Evolutionary conservation across 768 basidiomycete species (phyloP).

Genomic region (Panaeolus cyanescens): DNA sequence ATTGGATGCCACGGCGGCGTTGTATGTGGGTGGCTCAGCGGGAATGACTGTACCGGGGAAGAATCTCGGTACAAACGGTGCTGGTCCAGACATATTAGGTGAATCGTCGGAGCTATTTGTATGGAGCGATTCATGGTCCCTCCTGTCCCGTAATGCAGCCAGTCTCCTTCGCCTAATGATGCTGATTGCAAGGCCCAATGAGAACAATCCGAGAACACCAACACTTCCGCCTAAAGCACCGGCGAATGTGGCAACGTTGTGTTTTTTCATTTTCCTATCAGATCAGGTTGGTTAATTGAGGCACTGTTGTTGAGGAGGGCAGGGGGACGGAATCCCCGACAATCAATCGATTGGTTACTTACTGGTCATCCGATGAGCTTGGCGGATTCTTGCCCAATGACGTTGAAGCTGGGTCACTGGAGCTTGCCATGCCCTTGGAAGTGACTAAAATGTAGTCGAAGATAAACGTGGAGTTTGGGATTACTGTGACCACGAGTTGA

Average conservation of each 20-base stretch:
- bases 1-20: slow-evolving; percentile 15
- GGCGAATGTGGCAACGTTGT: slow-evolving; percentile 49
- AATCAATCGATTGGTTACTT: slow-evolving; percentile 35
- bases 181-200: slow-evolving; percentile 50
- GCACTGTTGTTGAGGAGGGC: not conserved
- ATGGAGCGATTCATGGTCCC: slow-evolving; percentile 29
- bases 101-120: slow-evolving; percentile 36
- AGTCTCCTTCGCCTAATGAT: slow-evolving; percentile 47
- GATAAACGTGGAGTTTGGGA: slow-evolving; percentile 45
- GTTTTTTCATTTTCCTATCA: slow-evolving; percentile 26
- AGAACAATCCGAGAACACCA: slow-evolving; percentile 49
- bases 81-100: slow-evolving; percentile 45
- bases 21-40: slow-evolving; percentile 31
- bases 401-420: slow-evolving; percentile 11
- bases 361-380: slow-evolving; percentile 28
- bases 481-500: slow-evolving; percentile 43
- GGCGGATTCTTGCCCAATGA: slow-evolving; percentile 22
- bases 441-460: slow-evolving; percentile 52
- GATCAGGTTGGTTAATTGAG: slow-evolving; percentile 1
- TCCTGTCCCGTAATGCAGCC: slow-evolving; percentile 42
- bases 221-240: slow-evolving; percentile 54
- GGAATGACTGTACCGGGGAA: slow-evolving; percentile 53
- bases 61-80: slow-evolving; percentile 55
- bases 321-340: slow-evolving; percentile 22
- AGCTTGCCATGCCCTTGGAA: slow-evolving; percentile 8